Base-by-base conservation (phyloP, 768 basidiomycete genomes). In the Thelephora ganbajun region DNA sequence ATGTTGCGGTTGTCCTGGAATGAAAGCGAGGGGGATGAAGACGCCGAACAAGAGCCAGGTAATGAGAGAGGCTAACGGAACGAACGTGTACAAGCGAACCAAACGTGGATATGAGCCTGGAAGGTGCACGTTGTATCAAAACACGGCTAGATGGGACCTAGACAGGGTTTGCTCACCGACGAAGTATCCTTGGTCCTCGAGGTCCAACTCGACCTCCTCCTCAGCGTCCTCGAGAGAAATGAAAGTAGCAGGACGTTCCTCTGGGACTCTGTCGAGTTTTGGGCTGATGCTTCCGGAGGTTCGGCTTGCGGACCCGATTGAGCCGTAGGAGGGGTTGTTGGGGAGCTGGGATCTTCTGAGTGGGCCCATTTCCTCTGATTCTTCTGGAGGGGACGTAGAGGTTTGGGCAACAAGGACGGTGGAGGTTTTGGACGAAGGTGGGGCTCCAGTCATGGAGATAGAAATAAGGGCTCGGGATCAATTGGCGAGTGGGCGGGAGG, bases 41-140 rank as follows among this genome's bases (percentile, higher is more conserved):
- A 66, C 41, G 1, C 76, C 74, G 22, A 83, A 66, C 35, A 73
- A 48, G 3, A 66, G 53, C 55, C 81, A 76, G 6, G 69, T 59
- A 35, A 77, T 43, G 30, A 76, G 35, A 22, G 55, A 73, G 0
- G 73, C 69, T 35, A 78, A 46, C 1, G 82, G 80, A n/a, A 76
- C 76, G 33, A 80, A 61, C 0, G 71, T 68, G 57, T 85, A 81
- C 42, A 79, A 53, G n/a, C 66, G 59, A 34, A 83, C 45, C 11
- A 80, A 59, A 33, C 66, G 68, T 35, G 56, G 61, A 65, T 84
- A 84, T 3, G 81, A 83, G 18, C 83, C 84, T 86, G 51, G 36
- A 49, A 44, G 19, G 48, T 43, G 26, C 3, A 44, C 56, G 33
- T 53, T 37, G 22, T 46, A 23, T 26, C 42, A 46, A 48, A 23